Evolutionary conservation across 257 asterid genomes (phyloP).

Genomic region (Solanum pinnatisectum): DNA sequence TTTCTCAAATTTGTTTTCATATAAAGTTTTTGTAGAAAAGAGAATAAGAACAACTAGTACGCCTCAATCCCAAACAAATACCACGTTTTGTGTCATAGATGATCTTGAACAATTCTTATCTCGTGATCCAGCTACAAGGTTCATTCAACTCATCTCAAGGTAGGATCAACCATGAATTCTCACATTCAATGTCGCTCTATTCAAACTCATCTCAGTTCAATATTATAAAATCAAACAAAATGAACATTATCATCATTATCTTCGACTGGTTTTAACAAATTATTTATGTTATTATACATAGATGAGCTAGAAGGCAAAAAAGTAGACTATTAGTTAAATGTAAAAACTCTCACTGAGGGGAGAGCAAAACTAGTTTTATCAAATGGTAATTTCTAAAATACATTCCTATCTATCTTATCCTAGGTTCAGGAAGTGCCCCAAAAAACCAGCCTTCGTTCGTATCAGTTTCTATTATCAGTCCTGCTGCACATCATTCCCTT

Average conservation of each 20-base stretch:
- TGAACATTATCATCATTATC: not conserved
- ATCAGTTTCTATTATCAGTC: not conserved
- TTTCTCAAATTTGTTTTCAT: not conserved
- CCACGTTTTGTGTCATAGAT: too few relatives aligned
- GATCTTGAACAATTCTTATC: too few relatives aligned
- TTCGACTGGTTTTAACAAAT: not conserved
- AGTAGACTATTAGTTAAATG: not conserved
- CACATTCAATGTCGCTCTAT: not conserved
- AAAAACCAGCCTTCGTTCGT: not conserved
- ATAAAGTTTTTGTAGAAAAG: not conserved
- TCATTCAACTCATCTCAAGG: not conserved
- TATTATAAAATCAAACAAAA: not conserved
- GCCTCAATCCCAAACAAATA: not conserved
- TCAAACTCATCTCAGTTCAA: not conserved
- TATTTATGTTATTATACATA: constrained; percentile 8
- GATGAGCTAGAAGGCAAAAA: not conserved
- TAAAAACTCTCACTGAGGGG: not conserved
- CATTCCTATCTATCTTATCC: not conserved
- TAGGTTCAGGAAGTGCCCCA: constrained; percentile 4
- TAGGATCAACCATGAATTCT: not conserved
- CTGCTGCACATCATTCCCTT: constrained; percentile 2
- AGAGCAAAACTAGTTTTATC: constrained; percentile 1
- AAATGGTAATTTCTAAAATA: constrained; percentile 3
- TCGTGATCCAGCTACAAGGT: too few relatives aligned
- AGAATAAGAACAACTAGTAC: not conserved